A percentile compares a stretch with the other conserved stretches of the same genome.
phyloP scores from a whole-genome alignment of 306 rosid genomes.

The Quercus variabilis region DNA sequence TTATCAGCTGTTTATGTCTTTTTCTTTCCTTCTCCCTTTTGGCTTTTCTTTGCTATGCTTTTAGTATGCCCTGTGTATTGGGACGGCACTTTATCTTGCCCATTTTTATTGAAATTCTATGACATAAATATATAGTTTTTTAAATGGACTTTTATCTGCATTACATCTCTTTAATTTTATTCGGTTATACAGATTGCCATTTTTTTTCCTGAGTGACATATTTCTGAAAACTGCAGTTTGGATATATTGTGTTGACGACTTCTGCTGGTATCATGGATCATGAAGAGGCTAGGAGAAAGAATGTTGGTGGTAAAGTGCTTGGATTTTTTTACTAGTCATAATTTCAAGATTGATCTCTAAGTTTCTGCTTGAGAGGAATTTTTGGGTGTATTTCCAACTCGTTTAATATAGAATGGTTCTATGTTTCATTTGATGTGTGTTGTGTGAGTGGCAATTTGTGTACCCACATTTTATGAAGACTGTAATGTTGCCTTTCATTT shows the following conservation, averaged over 20 bases:
- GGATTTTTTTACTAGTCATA: slow-evolving; percentile 49
- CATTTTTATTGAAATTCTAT: too few relatives aligned
- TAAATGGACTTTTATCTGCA: background rate
- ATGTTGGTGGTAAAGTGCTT: slow-evolving; percentile 62
- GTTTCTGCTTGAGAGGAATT: background rate
- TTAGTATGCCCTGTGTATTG: too few relatives aligned
- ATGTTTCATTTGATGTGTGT: slow-evolving; percentile 4
- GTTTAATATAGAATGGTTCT: slow-evolving; percentile 4
- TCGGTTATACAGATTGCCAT: too few relatives aligned
- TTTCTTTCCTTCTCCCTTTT: too few relatives aligned
- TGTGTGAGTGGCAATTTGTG: background rate
- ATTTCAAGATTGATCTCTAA: background rate
- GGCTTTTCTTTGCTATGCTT: too few relatives aligned
- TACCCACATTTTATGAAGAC: background rate
- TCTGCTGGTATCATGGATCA: slow-evolving; percentile 66
- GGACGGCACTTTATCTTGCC: too few relatives aligned
- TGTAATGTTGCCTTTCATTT: background rate
- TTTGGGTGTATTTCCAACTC: slow-evolving; percentile 14
- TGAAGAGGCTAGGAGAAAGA: slow-evolving; percentile 59
- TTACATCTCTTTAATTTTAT: background rate
- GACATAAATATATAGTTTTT: background rate
- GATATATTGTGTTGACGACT: slow-evolving; percentile 51
- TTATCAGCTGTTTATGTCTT: too few relatives aligned
- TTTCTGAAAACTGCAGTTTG: slow-evolving; percentile 29
- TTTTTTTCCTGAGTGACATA: background rate